Percentiles rank a stretch among this genome's conserved stretches.
Evolutionary conservation across 2,329 filamentous ascomycete genomes (phyloP).

Genomic region (Penicillium thymicola): DNA sequence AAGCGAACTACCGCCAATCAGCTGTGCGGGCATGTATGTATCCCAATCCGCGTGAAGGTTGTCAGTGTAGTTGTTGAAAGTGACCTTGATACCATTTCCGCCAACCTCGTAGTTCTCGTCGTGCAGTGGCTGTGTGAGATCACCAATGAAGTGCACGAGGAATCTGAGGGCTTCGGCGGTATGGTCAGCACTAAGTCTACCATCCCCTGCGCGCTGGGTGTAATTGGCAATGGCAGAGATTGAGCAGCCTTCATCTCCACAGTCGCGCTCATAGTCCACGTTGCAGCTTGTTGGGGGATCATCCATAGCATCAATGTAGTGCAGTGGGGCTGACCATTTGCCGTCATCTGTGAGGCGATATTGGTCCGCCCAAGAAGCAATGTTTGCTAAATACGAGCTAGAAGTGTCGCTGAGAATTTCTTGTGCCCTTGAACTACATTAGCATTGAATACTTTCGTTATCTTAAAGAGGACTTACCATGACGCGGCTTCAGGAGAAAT

Average conservation of each 20-base stretch:
- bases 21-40: conserved; percentile 63
- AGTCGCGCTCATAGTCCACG: conserved; percentile 52
- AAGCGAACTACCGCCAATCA: conserved; percentile 54
- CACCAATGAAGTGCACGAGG: conserved; percentile 58
- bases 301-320: conserved; percentile 53
- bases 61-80: conserved; percentile 54
- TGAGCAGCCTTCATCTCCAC: conserved; percentile 49
- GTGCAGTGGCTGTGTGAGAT: conserved; percentile 70
- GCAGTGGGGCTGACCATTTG: conserved; percentile 46
- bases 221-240: conserved; percentile 55
- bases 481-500: conserved; percentile 42
- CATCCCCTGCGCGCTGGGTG: conserved; percentile 20
- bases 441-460: background rate
- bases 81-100: conserved; percentile 66
- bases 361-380: conserved; percentile 54
- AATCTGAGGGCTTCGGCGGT: conserved; percentile 48
- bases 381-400: conserved; percentile 48
- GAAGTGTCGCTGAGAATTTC: conserved; percentile 44
- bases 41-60: conserved; percentile 77
- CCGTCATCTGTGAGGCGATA: conserved; percentile 51
- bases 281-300: conserved; percentile 47
- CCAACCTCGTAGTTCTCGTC: conserved; percentile 59
- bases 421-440: conserved; percentile 28
- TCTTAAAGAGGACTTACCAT: conserved; percentile 29
- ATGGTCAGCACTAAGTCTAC: conserved; percentile 33